These are phyloP conservation scores for Helichrysum umbraculigerum DNA, from an alignment of 129 eudicot genomes.

Conservation along the genomic window DNA sequence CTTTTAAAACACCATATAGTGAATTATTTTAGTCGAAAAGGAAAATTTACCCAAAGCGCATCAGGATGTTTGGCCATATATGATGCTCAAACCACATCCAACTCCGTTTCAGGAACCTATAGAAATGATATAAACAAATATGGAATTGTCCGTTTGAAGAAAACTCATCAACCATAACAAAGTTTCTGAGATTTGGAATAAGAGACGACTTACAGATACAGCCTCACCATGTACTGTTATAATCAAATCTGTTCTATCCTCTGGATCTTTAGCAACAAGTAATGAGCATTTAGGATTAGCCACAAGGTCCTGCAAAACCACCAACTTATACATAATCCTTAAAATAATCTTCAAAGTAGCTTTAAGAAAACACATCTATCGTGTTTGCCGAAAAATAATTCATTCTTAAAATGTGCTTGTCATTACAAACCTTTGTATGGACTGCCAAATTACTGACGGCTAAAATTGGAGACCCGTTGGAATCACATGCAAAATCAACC, in stretches of 20 bases:
- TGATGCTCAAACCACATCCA: constrained; percentile 57
- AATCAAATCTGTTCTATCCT: constrained; percentile 83
- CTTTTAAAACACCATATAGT: not conserved
- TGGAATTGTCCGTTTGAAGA: not conserved
- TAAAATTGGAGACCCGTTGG: constrained; percentile 78
- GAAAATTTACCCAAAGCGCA: constrained; percentile 75
- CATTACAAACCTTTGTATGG: constrained; percentile 69
- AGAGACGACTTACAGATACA: constrained; percentile 53
- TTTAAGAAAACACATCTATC: not conserved
- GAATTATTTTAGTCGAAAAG: constrained; percentile 2
- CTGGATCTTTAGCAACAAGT: constrained; percentile 90
- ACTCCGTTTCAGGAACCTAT: constrained; percentile 66
- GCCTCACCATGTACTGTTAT: constrained; percentile 88
- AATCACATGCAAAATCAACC: constrained; percentile 95
- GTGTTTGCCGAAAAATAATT: not conserved
- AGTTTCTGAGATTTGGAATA: not conserved
- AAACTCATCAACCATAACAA: constrained; percentile 14
- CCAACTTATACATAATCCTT: constrained; percentile 1
- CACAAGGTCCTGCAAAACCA: constrained; percentile 66
- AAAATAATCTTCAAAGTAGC: not conserved
- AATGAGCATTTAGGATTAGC: constrained; percentile 84
- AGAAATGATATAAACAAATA: not conserved
- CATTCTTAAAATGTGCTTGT: no score
- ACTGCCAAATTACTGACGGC: constrained; percentile 88
- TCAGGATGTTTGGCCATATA: constrained; percentile 86